Base-by-base conservation (phyloP, 208 protist species). In the Trypanosomatidae sp. region DNA sequence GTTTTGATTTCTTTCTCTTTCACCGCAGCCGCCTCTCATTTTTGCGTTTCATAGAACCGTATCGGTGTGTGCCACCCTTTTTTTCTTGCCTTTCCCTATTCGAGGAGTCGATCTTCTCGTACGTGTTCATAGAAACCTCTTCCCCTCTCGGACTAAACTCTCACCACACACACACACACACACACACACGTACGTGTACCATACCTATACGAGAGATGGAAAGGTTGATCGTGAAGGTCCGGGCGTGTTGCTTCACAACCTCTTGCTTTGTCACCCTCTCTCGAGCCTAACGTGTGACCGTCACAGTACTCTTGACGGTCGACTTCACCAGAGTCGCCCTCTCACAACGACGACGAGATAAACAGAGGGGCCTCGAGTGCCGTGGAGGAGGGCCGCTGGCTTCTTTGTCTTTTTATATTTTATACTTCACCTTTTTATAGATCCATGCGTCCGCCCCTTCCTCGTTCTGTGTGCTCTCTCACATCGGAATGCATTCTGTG, bases 1-100 rank as follows among this genome's bases (percentile, higher is more conserved):
- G 30, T 69, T 33, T 41, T 36, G 28, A 6, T 41, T 56, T 46
- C 13, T 56, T n/a, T 52, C 47, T 49, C 8, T 69, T 68, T n/a
- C 64, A 52, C 46, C 28, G 25, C 65, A 49, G 65, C 60, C 39
- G 7, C 41, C 19, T 65, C 39, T 10, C 58, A 43, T 62, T 39
- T 50, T 39, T 22, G 58, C 28, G 60, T 47, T 46, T 44, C 60
- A 65, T 65, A 65, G 60, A 65, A 44, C 36, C n/a, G 39, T 44
- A 19, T 47, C 36, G 9, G 36, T 46, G 60, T 46, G 39, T 65
- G 5, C 36, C 36, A 39, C 36, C 36, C 36, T 39, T 6, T 41
- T n/a, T 10, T 10, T 39, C 15, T 62, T 7, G 19, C 50, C 0
- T 28, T 19, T 30, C 22, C 50, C 36, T 39, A 39, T 39, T 53